Conservation (phyloP, 352 stramenopile species). For the Phytophthora ramorum region DNA sequence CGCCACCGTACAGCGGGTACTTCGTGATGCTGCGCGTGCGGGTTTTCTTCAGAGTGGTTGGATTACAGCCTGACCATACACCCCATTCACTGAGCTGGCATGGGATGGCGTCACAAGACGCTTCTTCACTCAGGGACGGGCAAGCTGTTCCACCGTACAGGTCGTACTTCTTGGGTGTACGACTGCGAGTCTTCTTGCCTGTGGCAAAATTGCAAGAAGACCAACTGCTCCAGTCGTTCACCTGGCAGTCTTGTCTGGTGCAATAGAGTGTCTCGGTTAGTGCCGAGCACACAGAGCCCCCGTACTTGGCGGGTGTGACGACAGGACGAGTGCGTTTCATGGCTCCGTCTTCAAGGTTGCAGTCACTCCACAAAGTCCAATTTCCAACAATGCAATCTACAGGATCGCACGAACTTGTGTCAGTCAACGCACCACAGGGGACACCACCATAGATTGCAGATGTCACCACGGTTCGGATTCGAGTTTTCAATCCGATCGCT, state of each 20-base stretch:
- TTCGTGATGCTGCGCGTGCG: constrained; percentile 33
- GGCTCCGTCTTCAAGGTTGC: constrained; percentile 37
- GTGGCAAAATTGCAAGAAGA: constrained; percentile 50
- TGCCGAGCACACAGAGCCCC: constrained; percentile 27
- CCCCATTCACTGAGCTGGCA: constrained; percentile 58
- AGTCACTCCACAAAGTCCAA: constrained; percentile 41
- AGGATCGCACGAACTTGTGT: constrained; percentile 35
- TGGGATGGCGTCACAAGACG: constrained; percentile 31
- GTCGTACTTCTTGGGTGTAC: constrained; percentile 45
- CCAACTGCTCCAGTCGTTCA: constrained; percentile 57
- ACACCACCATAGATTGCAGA: constrained; percentile 37
- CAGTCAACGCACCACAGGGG: constrained; percentile 30
- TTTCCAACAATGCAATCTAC: constrained; percentile 47
- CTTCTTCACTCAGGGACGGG: constrained; percentile 25
- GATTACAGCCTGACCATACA: constrained; percentile 56
- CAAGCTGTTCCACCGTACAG: constrained; percentile 44
- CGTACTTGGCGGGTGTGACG: constrained; percentile 30
- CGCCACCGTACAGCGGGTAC: constrained; percentile 44
- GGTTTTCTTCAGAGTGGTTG: constrained; percentile 35
- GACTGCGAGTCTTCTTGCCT: constrained; percentile 51
- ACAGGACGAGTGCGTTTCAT: constrained; percentile 41
- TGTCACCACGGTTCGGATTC: constrained; percentile 31
- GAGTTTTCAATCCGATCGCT: constrained; percentile 37
- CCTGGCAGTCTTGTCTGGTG: constrained; percentile 47
- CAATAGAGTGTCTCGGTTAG: constrained; percentile 38